Evolutionary conservation across 441 rosid genomes (phyloP), one percentile per base, ranked within the genome.

Genomic region (Aquilaria agallochum): DNA sequence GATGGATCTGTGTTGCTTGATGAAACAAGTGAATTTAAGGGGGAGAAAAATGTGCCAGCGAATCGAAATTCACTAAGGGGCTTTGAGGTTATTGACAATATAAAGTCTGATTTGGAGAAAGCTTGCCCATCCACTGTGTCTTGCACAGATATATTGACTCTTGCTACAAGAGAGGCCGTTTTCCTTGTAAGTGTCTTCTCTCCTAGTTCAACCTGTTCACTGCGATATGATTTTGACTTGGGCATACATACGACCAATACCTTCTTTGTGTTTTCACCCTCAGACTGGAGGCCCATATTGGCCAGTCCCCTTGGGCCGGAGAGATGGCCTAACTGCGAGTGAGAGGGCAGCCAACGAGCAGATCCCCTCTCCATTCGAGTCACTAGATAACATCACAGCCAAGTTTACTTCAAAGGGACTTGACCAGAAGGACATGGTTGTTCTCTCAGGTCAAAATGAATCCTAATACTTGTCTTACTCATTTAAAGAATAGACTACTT

Each of bases 101-200:
- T 87, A 45, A 87, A 85, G 65, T 80, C 78, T 60, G 69, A 30
- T 65, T 55, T 85, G 61, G 94, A 87, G 79, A 80, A 70, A 68
- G 70, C 72, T 50, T 87, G 95, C 68, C 91, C 91, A 4, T 66
- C 53, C 49, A 71, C 76, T 3, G 91, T 87, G 63, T 87, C 95
- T 40, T 87, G 95, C 68, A 7, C 91, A 40, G 95, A 87, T 71
- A 72, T 83, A 58, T 64, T 85, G 15, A 69, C 87, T 65, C 84
- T 85, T 32, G 91, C 82, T 6, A 81, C 91, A 55, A 81, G 94
- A 63, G 87, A 84, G 5, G 88, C 90, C 32, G 87, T 85, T 53
- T 64, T 1, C 61, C 60, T 82, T 30, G 94, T 87, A 72, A 69
- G 78, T 53, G 33, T n/a, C 14, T 54, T 4, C 40, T 36, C 4